Percentiles rank a stretch among this genome's conserved stretches.
These are phyloP conservation scores for Trichocomaceae sp. DNA, from an alignment of 2,329 filamentous ascomycete genomes.

Conservation along the genomic window DNA sequence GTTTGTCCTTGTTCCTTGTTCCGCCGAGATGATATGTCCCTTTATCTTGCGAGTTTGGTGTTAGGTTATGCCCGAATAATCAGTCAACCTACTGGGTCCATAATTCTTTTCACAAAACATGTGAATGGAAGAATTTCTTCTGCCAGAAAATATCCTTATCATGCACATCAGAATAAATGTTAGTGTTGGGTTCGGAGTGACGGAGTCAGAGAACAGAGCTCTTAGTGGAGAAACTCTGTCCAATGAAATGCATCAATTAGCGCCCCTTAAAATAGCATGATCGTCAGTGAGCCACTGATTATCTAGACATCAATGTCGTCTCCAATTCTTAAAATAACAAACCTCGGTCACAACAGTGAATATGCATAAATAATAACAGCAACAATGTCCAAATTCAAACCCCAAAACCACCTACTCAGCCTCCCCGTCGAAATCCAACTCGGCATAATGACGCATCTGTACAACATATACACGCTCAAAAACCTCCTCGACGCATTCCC, in stretches of 20 bases:
- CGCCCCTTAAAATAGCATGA: background rate
- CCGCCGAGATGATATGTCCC: no score
- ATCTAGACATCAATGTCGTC: background rate
- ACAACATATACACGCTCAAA: constrained; percentile 10
- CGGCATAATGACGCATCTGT: constrained; percentile 3
- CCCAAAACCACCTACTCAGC: background rate
- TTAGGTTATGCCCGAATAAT: background rate
- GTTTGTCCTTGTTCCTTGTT: no score
- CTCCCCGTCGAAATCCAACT: constrained; percentile 11
- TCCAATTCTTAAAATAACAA: background rate
- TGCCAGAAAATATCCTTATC: no score
- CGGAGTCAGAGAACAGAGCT: no score
- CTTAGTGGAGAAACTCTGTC: background rate
- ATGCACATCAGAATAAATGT: background rate
- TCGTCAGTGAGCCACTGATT: background rate
- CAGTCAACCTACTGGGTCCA: background rate
- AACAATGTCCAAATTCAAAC: background rate
- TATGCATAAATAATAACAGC: background rate
- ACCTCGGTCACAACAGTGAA: background rate
- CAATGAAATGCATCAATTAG: background rate
- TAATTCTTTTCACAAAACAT: background rate
- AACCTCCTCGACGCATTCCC: constrained; percentile 10
- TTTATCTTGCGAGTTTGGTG: no score
- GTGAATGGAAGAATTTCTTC: background rate
- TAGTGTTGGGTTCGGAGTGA: no score